These are phyloP conservation scores for Prunus padus DNA, from an alignment of 306 rosid species.

Conservation along the genomic window DNA sequence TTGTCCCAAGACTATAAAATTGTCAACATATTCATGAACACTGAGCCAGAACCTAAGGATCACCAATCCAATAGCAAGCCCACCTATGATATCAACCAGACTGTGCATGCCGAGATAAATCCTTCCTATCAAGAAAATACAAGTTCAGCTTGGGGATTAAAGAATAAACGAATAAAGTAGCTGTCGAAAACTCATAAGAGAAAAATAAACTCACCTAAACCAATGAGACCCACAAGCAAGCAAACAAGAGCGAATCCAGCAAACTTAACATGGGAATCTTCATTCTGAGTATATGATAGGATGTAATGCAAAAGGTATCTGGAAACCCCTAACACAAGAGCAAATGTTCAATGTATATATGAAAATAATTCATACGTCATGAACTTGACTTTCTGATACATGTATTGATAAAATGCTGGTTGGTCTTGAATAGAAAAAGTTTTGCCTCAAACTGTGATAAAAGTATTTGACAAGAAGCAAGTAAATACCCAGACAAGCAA, in stretches of 20 bases:
- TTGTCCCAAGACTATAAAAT: conserved; percentile 72
- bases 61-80: conserved; percentile 64
- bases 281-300: conserved; percentile 54
- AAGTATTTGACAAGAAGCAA: conserved; percentile 9
- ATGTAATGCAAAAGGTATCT: conserved; percentile 84
- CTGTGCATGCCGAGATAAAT: conserved; percentile 99
- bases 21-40: conserved; percentile 59
- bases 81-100: conserved; percentile 67
- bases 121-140: conserved; percentile 64
- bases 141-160: conserved; percentile 22
- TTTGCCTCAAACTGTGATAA: not conserved
- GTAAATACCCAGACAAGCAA: conserved; percentile 83
- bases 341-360: conserved; percentile 24
- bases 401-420: not conserved
- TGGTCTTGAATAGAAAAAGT: not conserved
- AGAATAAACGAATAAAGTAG: conserved; percentile 22
- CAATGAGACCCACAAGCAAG: conserved; percentile 72
- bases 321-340: conserved; percentile 36
- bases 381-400: no score
- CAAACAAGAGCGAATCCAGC: conserved; percentile 61
- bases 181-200: conserved; percentile 3
- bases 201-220: conserved; percentile 60
- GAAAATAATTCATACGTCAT: conserved; percentile 4
- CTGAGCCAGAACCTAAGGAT: conserved; percentile 78
- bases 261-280: conserved; percentile 42